phyloP scores from a whole-genome alignment of 305 asterid species.

The Solanum hybrid region DNA sequence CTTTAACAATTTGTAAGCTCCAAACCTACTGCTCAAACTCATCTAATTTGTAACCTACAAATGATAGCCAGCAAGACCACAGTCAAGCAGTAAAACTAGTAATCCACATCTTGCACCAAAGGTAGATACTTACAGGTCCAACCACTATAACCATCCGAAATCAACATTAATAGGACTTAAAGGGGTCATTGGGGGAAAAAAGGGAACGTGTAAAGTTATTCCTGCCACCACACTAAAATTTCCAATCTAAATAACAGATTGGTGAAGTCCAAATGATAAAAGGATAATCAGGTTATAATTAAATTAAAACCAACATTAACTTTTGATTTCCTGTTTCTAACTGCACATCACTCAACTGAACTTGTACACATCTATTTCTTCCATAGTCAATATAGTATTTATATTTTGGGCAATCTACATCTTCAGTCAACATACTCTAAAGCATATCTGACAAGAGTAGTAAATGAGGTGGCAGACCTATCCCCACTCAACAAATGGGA shows the following conservation, averaged over 20 bases:
- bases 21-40: not conserved
- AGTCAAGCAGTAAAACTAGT: not conserved
- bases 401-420: not conserved
- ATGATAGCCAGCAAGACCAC: not conserved
- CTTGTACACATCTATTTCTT: not conserved
- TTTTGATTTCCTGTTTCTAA: not conserved
- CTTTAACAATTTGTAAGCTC: not conserved
- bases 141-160: not conserved
- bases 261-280: not conserved
- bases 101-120: not conserved
- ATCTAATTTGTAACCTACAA: not conserved
- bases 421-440: not conserved
- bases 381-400: not conserved
- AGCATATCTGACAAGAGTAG: not conserved
- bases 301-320: not conserved
- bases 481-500: conserved; percentile 86
- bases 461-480: conserved; percentile 25
- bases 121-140: not conserved
- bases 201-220: not conserved
- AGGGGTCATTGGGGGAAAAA: not conserved
- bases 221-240: not conserved
- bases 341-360: not conserved
- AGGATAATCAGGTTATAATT: not conserved
- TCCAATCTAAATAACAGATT: not conserved
- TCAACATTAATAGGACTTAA: not conserved